Conservation (phyloP, 1,139 yeast genomes). For the Candida albicans region DNA sequence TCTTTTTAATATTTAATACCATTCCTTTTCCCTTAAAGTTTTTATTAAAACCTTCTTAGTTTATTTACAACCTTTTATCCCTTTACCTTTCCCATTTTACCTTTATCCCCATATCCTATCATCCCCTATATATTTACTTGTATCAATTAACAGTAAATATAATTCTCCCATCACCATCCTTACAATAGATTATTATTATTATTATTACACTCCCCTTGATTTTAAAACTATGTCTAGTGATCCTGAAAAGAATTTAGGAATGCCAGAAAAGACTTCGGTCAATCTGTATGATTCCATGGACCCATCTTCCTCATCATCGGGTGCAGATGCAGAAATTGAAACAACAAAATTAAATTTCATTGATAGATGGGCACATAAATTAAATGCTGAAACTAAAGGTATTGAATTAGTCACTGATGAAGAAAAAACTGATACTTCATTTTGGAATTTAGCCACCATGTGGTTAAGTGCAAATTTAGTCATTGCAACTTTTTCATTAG, state of each 20-base stretch:
- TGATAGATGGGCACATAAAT: conserved; percentile 31
- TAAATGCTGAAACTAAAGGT: conserved; percentile 66
- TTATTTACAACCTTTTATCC: not conserved
- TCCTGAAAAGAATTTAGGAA: conserved; percentile 5
- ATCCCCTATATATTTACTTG: conserved; percentile 14
- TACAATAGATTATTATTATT: no score
- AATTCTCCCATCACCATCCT: conserved; percentile 12
- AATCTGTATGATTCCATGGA: conserved; percentile 10
- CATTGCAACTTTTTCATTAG: conserved; percentile 78
- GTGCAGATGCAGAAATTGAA: conserved; percentile 12
- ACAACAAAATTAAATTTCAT: conserved; percentile 16
- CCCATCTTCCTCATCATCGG: conserved; percentile 1
- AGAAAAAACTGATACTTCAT: conserved; percentile 60
- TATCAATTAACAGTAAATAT: conserved; percentile 10
- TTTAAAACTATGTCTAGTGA: conserved; percentile 4
- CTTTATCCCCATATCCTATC: conserved; percentile 4
- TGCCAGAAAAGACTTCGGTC: conserved; percentile 9
- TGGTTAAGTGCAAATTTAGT: conserved; percentile 94
- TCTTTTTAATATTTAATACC: no score
- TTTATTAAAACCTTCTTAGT: no score
- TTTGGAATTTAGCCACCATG: conserved; percentile 78
- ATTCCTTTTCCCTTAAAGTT: not conserved
- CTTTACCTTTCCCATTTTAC: no score
- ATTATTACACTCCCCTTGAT: not conserved
- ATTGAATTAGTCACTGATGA: conserved; percentile 68